Percentiles rank a stretch among this genome's conserved stretches.
Conservation (phyloP, 2,329 filamentous ascomycete species). For the Trichophaea hybrida region DNA sequence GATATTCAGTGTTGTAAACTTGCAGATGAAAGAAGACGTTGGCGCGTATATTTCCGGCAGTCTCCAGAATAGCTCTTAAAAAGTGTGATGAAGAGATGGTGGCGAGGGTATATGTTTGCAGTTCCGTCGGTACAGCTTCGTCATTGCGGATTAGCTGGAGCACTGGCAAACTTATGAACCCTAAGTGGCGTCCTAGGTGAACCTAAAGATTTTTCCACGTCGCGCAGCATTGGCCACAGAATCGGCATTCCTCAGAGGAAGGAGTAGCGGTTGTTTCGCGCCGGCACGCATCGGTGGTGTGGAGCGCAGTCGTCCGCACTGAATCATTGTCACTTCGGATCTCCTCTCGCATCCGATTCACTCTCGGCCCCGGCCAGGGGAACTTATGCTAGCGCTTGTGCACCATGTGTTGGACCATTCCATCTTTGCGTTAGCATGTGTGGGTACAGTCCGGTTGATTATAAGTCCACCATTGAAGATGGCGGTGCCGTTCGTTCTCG, state of each 20-base stretch:
- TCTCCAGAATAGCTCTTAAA: no score
- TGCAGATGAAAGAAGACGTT: no score
- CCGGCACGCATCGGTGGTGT: conserved; percentile 64
- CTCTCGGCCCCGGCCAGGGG: conserved; percentile 64
- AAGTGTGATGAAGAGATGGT: no score
- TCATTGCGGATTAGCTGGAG: conserved; percentile 39
- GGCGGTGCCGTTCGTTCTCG: conserved; percentile 80
- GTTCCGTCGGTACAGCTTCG: conserved; percentile 22
- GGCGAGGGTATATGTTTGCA: no score
- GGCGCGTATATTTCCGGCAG: no score
- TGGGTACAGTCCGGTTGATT: conserved; percentile 68
- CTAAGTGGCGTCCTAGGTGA: conserved; percentile 91
- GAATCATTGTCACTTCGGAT: conserved; percentile 23
- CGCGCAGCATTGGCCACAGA: conserved; percentile 66
- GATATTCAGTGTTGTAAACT: no score
- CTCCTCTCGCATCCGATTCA: conserved; percentile 42
- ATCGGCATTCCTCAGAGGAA: conserved; percentile 67
- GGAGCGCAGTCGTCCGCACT: conserved; percentile 53
- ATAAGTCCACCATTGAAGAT: conserved; percentile 83
- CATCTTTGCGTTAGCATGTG: conserved; percentile 73
- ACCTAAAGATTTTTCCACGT: conserved; percentile 89
- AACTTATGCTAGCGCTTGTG: conserved; percentile 83
- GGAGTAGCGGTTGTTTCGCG: conserved; percentile 50
- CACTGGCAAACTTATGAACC: conserved; percentile 72
- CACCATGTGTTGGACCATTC: conserved; percentile 87